phyloP scores from a whole-genome alignment of 1,139 yeast genomes.

The Candida sojae region DNA sequence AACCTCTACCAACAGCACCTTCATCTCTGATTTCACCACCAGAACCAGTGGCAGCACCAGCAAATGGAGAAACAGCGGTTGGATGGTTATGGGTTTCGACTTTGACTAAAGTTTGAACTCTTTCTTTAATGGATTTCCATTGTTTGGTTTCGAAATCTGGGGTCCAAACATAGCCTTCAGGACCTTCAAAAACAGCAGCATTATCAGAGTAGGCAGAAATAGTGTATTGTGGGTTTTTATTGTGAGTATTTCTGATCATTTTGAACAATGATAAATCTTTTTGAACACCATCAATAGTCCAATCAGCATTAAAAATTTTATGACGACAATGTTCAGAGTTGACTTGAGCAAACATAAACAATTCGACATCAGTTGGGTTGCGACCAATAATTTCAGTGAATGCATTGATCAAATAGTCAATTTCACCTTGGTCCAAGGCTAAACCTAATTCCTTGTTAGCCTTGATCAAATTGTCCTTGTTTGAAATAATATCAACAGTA shows the following conservation, averaged over 20 bases:
- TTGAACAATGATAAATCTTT: constrained; percentile 80
- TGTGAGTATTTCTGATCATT: constrained; percentile 95
- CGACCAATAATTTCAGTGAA: constrained; percentile 75
- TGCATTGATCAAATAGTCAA: constrained; percentile 80
- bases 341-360: constrained; percentile 99
- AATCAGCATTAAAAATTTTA: constrained; percentile 96
- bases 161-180: constrained; percentile 70
- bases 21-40: constrained; percentile 99
- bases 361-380: constrained; percentile 96
- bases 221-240: constrained; percentile 76
- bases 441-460: constrained; percentile 88
- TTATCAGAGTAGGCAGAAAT: constrained; percentile 95
- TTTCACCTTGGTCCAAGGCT: constrained; percentile 92
- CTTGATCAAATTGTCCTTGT: constrained; percentile 62
- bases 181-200: constrained; percentile 95
- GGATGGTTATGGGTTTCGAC: constrained; percentile 99
- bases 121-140: constrained; percentile 77
- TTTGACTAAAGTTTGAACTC: constrained; percentile 85
- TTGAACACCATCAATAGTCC: constrained; percentile 88
- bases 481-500: constrained; percentile 61
- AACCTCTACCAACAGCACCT: constrained; percentile 99
- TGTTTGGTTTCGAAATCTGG: constrained; percentile 73
- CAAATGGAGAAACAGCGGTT: constrained; percentile 97
- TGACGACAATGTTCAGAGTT: constrained; percentile 99
- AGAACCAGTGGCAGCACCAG: constrained; percentile 99